Base-by-base conservation (phyloP, 2,329 filamentous ascomycete genomes). In the Penicillium nordicum region DNA sequence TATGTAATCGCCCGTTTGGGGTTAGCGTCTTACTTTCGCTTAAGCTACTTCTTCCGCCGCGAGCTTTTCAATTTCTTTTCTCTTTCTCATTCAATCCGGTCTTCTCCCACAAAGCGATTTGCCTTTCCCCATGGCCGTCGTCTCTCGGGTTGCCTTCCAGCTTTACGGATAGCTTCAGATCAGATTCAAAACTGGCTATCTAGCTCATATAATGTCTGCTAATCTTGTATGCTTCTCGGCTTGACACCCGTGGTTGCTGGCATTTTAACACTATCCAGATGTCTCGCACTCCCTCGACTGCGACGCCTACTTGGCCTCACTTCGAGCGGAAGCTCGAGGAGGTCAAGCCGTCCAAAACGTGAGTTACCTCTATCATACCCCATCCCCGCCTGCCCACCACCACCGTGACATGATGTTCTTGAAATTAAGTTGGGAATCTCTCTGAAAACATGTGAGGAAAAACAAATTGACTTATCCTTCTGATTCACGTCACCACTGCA, bases 381-480 rank as follows among this genome's bases (percentile, higher is more conserved):
- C 47, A 57, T 29, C 38, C 34, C 21, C 50, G 50, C 49, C 30
- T 54, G 51, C 42, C 46, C 57, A 29, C 21, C 18, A 5, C 40
- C 18, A 5, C 40, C 54, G 70, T 79, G 67, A 80, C 85, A 96
- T 96, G 92, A 95, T 90, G 84, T 72, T 80, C 82, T 59, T 84
- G 66, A 57, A 87, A 87, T 90, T 88, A 95, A 96, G 84, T 86
- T 99, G 94, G 94, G 94, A 99, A 99, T 99, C 94, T 99, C 95
- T 99, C 94, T 89, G 90, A 97, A 90, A 83, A 77, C 80, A 78
- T 77, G 83, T 99, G 94, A 90, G 88, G 94, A 99, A 86, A 91
- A 86, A 76, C 81, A 79, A 82, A 47, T 47, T 90, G 87, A 89
- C 85, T 88, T 89, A 86, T 85, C 78, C 83, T 82, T 86, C 85